Conservation (phyloP, 1,284 basidiomycete species). For the Cutaneotrichosporon cyanovorans region DNA sequence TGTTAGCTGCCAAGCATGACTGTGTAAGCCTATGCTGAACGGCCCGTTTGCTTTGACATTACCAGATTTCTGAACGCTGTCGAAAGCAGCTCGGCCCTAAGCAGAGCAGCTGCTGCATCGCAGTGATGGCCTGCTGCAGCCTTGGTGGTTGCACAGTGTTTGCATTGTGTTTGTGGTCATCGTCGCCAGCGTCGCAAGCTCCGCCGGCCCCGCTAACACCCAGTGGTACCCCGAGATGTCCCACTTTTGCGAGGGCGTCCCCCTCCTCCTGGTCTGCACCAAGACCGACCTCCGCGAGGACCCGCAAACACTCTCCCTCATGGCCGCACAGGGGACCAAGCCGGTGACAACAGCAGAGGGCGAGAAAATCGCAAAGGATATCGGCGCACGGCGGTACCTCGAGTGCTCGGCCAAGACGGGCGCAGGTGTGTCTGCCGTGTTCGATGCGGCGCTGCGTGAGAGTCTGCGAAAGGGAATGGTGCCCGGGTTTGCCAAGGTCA, state of each 20-base stretch:
- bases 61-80: too few relatives aligned
- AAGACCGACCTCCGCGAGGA: constrained; percentile 89
- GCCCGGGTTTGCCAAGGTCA: constrained; percentile 53
- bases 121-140: too few relatives aligned
- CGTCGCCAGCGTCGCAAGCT: neutral
- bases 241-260: constrained; percentile 92
- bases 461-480: constrained; percentile 61
- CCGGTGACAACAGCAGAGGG: constrained; percentile 79
- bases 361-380: constrained; percentile 71
- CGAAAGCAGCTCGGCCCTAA: too few relatives aligned
- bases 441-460: constrained; percentile 79
- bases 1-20: too few relatives aligned
- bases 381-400: constrained; percentile 80
- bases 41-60: too few relatives aligned
- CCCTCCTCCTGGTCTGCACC: constrained; percentile 84
- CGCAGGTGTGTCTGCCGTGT: constrained; percentile 83
- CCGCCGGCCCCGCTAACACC: constrained; percentile 3
- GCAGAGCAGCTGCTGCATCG: too few relatives aligned
- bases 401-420: constrained; percentile 94
- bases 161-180: too few relatives aligned
- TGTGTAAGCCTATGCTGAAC: too few relatives aligned
- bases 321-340: constrained; percentile 79
- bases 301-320: constrained; percentile 79
- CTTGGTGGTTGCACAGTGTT: too few relatives aligned
- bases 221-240: constrained; percentile 97